phyloP scores from a whole-genome alignment of 1,139 yeast genomes.

The Geotrichum aggregatum region DNA sequence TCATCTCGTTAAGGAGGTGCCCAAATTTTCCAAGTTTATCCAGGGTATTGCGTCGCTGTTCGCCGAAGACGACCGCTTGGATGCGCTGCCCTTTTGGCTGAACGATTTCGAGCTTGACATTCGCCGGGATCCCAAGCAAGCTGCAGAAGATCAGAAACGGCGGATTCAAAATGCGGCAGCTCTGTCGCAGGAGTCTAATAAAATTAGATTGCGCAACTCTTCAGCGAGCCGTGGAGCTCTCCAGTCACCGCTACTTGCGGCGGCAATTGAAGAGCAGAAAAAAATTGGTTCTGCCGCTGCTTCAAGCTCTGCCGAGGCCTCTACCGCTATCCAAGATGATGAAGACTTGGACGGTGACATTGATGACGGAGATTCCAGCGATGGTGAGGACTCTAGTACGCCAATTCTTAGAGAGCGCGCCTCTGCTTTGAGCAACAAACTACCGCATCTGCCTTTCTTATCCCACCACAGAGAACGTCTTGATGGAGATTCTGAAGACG shows the following conservation, averaged over 20 bases:
- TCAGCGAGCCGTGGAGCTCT: slow-evolving; percentile 11
- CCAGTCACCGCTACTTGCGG: slow-evolving; percentile 17
- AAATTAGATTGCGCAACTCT: slow-evolving; percentile 21
- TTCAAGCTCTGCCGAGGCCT: slow-evolving; percentile 11
- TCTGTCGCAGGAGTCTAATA: slow-evolving; percentile 24
- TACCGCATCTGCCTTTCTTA: slow-evolving; percentile 29
- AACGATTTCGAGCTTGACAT: slow-evolving; percentile 83
- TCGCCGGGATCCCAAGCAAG: slow-evolving; percentile 69
- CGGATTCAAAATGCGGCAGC: slow-evolving; percentile 26
- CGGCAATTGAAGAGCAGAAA: slow-evolving; percentile 20
- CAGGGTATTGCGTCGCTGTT: slow-evolving; percentile 88
- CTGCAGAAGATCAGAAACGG: slow-evolving; percentile 51
- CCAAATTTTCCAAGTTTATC: slow-evolving; percentile 81
- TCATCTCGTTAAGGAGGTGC: slow-evolving; percentile 84
- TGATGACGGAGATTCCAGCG: slow-evolving; percentile 31
- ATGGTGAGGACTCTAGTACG: slow-evolving; percentile 26
- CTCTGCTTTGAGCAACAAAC: slow-evolving; percentile 9
- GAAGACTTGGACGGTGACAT: slow-evolving; percentile 31
- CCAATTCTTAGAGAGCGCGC: slow-evolving; percentile 12
- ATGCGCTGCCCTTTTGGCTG: slow-evolving; percentile 89
- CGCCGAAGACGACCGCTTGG: slow-evolving; percentile 85
- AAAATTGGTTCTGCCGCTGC: slow-evolving; percentile 16
- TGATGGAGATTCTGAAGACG: slow-evolving; percentile 86
- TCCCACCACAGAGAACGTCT: slow-evolving; percentile 30
- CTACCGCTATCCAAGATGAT: slow-evolving; percentile 24